Evolutionary conservation across 352 stramenopile genomes (phyloP), one percentile per base, ranked within the genome.

Genomic region (Pythium pectinolyticum): DNA sequence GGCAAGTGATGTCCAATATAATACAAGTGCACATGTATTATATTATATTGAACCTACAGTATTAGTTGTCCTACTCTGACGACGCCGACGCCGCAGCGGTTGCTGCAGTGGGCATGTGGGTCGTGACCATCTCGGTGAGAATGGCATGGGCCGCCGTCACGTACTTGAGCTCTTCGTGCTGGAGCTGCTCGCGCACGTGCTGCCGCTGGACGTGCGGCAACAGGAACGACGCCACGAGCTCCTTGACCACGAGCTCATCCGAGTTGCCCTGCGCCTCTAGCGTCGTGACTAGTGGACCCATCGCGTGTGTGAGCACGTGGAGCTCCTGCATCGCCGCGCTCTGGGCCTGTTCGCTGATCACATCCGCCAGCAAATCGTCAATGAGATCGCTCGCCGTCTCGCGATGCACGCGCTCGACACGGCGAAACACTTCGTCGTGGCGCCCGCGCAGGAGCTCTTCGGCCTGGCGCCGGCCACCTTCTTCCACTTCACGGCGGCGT

Each of bases 401-500:
- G 20, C 89, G 77, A 55, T 97, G 84, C 41, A 95, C 82, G 34
- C 74, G 74, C 74, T 86, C 79, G 31, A 97, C 79, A 41, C 75
- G 76, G 25, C 73, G 73, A 59, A 83, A 97, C 5, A 95, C 86
- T 31, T 92, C 84, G 62, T 96, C 88, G 48, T 96, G 80, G 19
- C 88, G 86, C 32, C 77, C 73, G n/a, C 89, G 80, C 41, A 92
- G 56, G 17, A 92, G 49, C 35, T 96, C 88, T 61, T 97, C 91
- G 20, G 86, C 85, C 65, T 97, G 90, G 10, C 91, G 83, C 11
- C 81, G 79, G 0, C 89, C 89, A 14, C 84, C 90, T 74, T 97
- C 90, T 57, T 93, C 79, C 25, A 92, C 78, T 61, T 97, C 91
- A 15, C 86, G 78, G 17, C 75, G 69, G 8, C 84, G 77, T 5